Base-by-base conservation (phyloP, 495 filamentous ascomycete species). In the Neurospora hispaniola region DNA sequence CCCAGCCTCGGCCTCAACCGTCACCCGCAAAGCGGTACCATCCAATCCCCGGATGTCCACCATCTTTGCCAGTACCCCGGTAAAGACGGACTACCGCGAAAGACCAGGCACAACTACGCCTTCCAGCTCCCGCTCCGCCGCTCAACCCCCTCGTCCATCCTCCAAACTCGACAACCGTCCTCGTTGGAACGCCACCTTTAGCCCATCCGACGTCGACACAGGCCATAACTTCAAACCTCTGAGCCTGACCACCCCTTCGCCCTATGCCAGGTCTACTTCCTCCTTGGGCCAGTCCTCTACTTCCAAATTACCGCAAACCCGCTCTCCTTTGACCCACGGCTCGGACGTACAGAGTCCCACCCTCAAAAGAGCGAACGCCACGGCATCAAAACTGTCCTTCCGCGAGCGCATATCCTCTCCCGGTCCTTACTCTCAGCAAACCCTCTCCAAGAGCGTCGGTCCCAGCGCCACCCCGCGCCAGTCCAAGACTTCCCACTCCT, bases 161-260 rank as follows among this genome's bases (percentile, higher is more conserved):
- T 85, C 88, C 2, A 82, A 81, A 20, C 59, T 76, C 16, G 74
- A 87, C 72, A 87, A 87, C 75, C 89, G 91, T 46, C 94, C 94
- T 16, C 87, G 90, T 70, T 98, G 94, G 94, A 97, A 91, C 78
- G 73, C 78, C 8, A 93, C 90, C 43, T 89, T 88, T 14, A 96
- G 93, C 77, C 88, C 90, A 69, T 86, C 85, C 6, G 89, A 91
- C 72, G 84, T 90, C 31, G 85, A 91, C 41, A 88, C 89, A 18
- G 89, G 91, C 31, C 90, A 93, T 79, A 89, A 88, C 76, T 91
- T 89, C 80, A 92, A 89, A 78, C 87, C 92, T 5, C 80, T 90
- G 5, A 84, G 85, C 40, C 80, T 88, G 39, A 89, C 89, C 14
- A 91, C 89, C 2, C 88, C 90, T 10, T 88, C 86, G 73, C 86